phyloP scores from a whole-genome alignment of 2,329 filamentous ascomycete species.

The Biscogniauxia marginata region DNA sequence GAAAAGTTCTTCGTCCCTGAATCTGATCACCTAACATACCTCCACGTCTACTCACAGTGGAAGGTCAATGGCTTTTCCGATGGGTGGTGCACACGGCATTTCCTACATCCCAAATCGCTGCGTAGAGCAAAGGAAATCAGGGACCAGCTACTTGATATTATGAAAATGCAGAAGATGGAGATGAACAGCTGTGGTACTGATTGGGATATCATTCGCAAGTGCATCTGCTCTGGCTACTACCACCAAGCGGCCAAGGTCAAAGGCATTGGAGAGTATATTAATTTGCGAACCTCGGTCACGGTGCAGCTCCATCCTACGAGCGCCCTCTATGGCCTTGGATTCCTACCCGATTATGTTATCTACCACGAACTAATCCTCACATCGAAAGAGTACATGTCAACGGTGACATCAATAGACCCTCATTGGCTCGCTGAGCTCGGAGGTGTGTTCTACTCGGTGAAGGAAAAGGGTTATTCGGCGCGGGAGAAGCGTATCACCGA shows the following conservation, averaged over 20 bases:
- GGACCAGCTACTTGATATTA: constrained; percentile 90
- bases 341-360: constrained; percentile 93
- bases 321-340: constrained; percentile 87
- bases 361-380: constrained; percentile 98
- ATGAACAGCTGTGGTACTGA: constrained; percentile 90
- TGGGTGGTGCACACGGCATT: constrained; percentile 89
- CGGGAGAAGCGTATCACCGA: constrained; percentile 85
- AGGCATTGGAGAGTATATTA: constrained; percentile 96
- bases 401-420: constrained; percentile 92
- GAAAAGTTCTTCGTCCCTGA: constrained; percentile 99
- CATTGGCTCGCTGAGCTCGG: constrained; percentile 96
- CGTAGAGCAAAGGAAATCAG: constrained; percentile 90
- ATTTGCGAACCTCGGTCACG: constrained; percentile 88
- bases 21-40: constrained; percentile 91
- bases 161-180: constrained; percentile 88
- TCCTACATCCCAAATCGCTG: constrained; percentile 91
- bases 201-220: constrained; percentile 93
- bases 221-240: constrained; percentile 97
- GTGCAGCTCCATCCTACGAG: constrained; percentile 94
- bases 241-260: constrained; percentile 96
- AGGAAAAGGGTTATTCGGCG: constrained; percentile 93
- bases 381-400: constrained; percentile 96
- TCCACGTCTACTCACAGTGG: constrained; percentile 97
- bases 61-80: constrained; percentile 86
- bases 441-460: constrained; percentile 95